Base-by-base conservation (phyloP, 306 rosid species). In the Cucurbita moschata region DNA sequence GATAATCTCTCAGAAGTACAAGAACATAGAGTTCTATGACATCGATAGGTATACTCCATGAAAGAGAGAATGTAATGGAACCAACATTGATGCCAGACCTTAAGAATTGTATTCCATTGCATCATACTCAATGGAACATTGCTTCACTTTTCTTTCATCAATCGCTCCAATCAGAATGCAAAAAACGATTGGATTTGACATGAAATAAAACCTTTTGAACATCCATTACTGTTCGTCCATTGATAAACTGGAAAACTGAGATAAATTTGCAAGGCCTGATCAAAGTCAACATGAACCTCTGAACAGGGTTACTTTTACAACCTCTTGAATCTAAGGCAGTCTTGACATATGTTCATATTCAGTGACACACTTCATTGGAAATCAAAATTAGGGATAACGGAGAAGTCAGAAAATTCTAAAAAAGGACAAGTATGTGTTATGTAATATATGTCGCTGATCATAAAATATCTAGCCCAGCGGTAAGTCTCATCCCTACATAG, bases 1-100 rank as follows among this genome's bases (percentile, higher is more conserved):
- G 85, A 94, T 94, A 60, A 90, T 89, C 79, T 90, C 97, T 66
- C 98, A 90, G 60, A 90, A 90, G 83, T 94, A 94, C 85, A 88
- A 89, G 86, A 87, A 87, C 88, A 94, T 90, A 16, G 98, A 94
- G 80, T 86, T 94, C 76, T 90, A 94, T 64, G 96, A 90, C 83
- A 76, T 83, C 8, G 90, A 93, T 62, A 90, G 85, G 85, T 87
- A 82, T 67, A 87, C 82, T 79, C 71, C 86, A 0, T 81, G 54
- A 72, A 21, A 46, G 21, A 13, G 40, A 23, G 57, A 68, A 26
- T 69, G 57, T 69, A 26, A 13, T 26, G 53, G 4, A 49, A 23
- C 49, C 72, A 49, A 69, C 16, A 49, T 54, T 69, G 44, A 30
- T 47, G 73, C 54, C 8, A 19, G 12, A 44, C 72, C 54, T 10